phyloP scores from a whole-genome alignment of 2,329 filamentous ascomycete genomes.

The Stromatinia cepivora region DNA sequence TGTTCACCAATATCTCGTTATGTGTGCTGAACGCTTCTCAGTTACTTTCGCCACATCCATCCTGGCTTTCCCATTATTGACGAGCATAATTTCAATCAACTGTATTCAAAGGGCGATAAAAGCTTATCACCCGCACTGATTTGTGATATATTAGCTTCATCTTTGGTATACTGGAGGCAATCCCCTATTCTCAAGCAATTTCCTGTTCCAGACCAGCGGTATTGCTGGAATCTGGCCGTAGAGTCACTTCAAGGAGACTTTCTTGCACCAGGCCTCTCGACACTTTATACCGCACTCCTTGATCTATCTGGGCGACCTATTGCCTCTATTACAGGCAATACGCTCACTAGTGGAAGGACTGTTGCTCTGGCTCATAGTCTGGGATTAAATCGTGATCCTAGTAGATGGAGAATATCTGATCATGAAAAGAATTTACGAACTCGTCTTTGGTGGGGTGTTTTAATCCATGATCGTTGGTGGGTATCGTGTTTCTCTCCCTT shows the following conservation, averaged over 20 bases:
- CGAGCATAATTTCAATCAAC: constrained; percentile 1
- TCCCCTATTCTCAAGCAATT: constrained; percentile 47
- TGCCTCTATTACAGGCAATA: constrained; percentile 60
- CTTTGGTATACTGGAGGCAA: constrained; percentile 58
- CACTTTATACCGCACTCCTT: constrained; percentile 57
- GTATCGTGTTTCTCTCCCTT: constrained; percentile 12
- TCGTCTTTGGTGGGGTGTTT: constrained; percentile 56
- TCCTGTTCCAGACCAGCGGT: constrained; percentile 57
- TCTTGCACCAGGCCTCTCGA: constrained; percentile 58
- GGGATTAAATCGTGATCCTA: constrained; percentile 55
- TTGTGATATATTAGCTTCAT: constrained; percentile 58
- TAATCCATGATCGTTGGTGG: constrained; percentile 57
- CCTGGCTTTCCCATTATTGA: constrained; percentile 59
- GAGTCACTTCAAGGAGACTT: constrained; percentile 61
- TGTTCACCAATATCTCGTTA: constrained; percentile 22
- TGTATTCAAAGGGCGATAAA: constrained; percentile 45
- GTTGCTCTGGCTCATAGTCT: constrained; percentile 55
- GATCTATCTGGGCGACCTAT: constrained; percentile 61
- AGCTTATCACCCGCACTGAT: constrained; percentile 54
- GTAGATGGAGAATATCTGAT: constrained; percentile 53
- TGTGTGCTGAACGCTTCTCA: constrained; percentile 32
- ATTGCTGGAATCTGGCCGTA: constrained; percentile 62
- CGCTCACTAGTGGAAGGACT: constrained; percentile 51
- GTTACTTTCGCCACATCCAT: constrained; percentile 58
- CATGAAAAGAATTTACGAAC: constrained; percentile 53